A percentile compares a stretch with the other conserved stretches of the same genome.
These are phyloP conservation scores for Friedmanniomyces simplex DNA, from an alignment of 495 filamentous ascomycete genomes.

Conservation along the genomic window DNA sequence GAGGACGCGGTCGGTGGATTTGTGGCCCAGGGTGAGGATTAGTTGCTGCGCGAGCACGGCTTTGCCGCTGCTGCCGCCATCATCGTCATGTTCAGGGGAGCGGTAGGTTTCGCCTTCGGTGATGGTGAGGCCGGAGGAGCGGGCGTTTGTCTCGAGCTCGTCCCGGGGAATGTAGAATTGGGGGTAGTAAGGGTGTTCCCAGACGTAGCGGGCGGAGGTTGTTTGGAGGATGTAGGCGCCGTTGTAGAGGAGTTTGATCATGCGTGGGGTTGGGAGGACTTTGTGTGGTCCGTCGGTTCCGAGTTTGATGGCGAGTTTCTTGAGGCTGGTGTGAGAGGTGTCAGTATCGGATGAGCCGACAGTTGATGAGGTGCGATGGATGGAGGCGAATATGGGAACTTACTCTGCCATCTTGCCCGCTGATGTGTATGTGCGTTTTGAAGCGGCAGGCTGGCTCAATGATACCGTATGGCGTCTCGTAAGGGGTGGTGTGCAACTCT, in stretches of 20 bases:
- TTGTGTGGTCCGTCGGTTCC: constrained; percentile 34
- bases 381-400: background rate
- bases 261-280: constrained; percentile 30
- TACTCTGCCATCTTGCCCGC: background rate
- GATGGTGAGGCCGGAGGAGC: background rate
- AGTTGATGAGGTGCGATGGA: background rate
- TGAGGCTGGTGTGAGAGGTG: constrained; percentile 23
- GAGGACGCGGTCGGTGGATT: constrained; percentile 8
- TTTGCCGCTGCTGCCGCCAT: constrained; percentile 1
- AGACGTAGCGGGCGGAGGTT: constrained; percentile 32
- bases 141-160: constrained; percentile 7
- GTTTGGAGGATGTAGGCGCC: constrained; percentile 33
- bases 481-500: no score
- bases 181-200: constrained; percentile 35
- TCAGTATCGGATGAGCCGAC: background rate
- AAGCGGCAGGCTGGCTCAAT: no score
- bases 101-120: constrained; percentile 1
- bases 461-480: no score
- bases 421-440: no score
- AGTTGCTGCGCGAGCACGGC: constrained; percentile 5
- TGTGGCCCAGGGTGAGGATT: constrained; percentile 1
- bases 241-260: constrained; percentile 32
- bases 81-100: background rate
- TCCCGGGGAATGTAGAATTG: constrained; percentile 25
- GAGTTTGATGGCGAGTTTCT: constrained; percentile 32